These are phyloP conservation scores for Globisporangium radiosum DNA, from an alignment of 352 stramenopile genomes.

Conservation along the genomic window DNA sequence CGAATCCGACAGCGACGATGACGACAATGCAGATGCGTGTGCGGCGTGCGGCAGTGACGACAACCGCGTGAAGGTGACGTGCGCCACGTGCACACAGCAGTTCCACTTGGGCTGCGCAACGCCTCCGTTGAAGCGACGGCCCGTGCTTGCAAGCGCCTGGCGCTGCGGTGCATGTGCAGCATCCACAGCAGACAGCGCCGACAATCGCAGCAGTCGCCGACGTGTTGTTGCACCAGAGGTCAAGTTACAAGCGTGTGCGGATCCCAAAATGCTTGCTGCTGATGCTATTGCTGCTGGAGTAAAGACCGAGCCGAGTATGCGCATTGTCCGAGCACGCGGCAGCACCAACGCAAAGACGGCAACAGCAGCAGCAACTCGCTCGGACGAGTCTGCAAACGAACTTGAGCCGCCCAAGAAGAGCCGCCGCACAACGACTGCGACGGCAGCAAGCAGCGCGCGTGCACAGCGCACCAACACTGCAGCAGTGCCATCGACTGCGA, in stretches of 20 bases:
- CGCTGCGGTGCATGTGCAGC: constrained; percentile 27
- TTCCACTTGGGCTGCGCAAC: constrained; percentile 57
- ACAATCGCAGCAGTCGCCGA: neutral
- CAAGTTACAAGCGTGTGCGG: neutral
- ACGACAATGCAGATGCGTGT: constrained; percentile 17
- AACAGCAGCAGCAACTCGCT: neutral
- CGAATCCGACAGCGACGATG: constrained; percentile 2
- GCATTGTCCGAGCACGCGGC: no score
- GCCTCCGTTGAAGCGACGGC: constrained; percentile 42
- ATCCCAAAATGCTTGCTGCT: no score
- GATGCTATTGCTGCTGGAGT: neutral
- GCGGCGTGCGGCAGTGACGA: constrained; percentile 29
- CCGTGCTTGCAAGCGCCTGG: constrained; percentile 30
- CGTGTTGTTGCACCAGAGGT: neutral
- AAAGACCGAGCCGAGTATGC: neutral
- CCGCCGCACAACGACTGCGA: neutral
- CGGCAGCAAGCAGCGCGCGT: neutral
- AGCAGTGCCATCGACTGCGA: neutral
- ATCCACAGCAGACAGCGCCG: neutral
- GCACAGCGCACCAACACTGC: neutral
- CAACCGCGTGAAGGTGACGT: constrained; percentile 40
- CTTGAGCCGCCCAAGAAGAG: constrained; percentile 7
- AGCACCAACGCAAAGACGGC: neutral
- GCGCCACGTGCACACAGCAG: constrained; percentile 23
- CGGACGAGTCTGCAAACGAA: neutral